Evolutionary conservation across 148 eudicot species (phyloP), one percentile per base, ranked within the genome.

Genomic region (Fagopyrum tataricum): DNA sequence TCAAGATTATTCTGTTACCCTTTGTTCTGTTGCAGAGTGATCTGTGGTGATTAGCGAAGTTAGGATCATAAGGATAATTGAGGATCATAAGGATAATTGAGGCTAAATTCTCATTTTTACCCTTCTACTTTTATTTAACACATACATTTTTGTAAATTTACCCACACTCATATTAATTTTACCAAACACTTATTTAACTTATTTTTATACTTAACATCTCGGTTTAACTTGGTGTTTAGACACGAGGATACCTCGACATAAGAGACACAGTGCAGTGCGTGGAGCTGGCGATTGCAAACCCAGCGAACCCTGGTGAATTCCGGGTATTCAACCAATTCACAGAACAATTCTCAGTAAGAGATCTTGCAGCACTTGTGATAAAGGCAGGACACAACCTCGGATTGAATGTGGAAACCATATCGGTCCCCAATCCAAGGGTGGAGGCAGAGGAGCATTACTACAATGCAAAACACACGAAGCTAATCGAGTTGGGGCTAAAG

Each of bases 371-470:
- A 44, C 87, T 91, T 12, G 96, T 95, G 72, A 90, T 96, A 14
- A 92, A 90, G 73, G 96, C 92, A 4, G 99, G 96, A 70, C 78
- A 85, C 72, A 90, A 90, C 41, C 90, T 95, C 4, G 97, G 97
- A 44, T 74, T 95, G 55, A 79, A 87, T 12, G 99, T 92, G 61
- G 74, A 88, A 82, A 85, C 99, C 40, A 78, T 40, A 74, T 91
- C 99, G 0, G 99, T 92, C 44, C 99, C 97, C 39, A 95, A 95
- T 81, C 99, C 97, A 10, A 88, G 99, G 75, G 99, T 95, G 0
- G 99, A 95, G 83, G 99, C 99, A 3, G 99, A 95, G 74, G 99
- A 91, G 59, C 99, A 95, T 73, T 91, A 95, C 82, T 95, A 91
- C 82, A 91, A 95, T 52, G 99, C 99, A 77, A 91, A 90, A 79